Evolutionary conservation across 2,329 filamentous ascomycete genomes (phyloP).

Genomic region (Xylaria sp.): DNA sequence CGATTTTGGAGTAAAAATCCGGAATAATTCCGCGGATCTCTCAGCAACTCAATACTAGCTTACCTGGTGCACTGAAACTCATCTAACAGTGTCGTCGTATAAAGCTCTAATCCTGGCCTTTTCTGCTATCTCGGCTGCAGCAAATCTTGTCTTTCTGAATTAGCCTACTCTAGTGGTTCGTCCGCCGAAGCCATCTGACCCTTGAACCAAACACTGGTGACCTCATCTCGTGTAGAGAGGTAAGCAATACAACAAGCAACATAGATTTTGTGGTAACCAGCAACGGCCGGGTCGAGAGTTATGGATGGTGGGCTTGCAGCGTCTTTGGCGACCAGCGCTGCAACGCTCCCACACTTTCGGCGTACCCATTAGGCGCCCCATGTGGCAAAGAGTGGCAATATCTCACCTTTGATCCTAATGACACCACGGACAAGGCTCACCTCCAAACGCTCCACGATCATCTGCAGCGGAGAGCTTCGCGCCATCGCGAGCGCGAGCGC

Average conservation of each 20-base stretch:
- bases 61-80: background rate
- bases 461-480: conserved; percentile 9
- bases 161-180: background rate
- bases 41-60: background rate
- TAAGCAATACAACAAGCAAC: conserved; percentile 93
- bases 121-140: background rate
- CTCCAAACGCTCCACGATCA: conserved; percentile 18
- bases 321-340: conserved; percentile 72
- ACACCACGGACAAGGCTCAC: conserved; percentile 6
- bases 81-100: background rate
- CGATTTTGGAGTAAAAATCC: background rate
- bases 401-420: background rate
- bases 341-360: conserved; percentile 61
- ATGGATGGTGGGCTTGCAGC: conserved; percentile 56
- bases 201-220: conserved; percentile 95
- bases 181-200: conserved; percentile 61
- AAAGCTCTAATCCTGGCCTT: conserved; percentile 4
- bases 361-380: conserved; percentile 14
- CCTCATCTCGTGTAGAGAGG: conserved; percentile 84
- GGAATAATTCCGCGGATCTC: background rate
- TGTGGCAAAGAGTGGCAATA: conserved; percentile 20
- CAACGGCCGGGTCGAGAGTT: conserved; percentile 83
- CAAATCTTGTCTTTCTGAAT: background rate
- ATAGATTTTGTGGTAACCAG: conserved; percentile 79
- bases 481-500: conserved; percentile 2